Conservation (phyloP, 768 basidiomycete species). For the Trametes cinnabarina region DNA sequence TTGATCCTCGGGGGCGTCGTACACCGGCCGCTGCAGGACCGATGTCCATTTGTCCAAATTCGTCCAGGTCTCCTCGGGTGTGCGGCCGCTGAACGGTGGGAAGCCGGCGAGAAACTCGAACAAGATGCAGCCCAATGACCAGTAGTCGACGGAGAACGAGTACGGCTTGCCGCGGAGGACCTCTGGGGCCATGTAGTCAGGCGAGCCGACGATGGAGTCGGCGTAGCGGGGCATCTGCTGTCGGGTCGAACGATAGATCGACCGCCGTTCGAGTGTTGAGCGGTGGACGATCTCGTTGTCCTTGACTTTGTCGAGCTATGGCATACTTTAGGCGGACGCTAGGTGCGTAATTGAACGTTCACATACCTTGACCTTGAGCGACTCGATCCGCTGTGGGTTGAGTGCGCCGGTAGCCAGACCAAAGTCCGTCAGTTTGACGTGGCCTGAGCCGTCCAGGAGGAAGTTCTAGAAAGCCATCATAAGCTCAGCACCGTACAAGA, state of each 20-base stretch:
- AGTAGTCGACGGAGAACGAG: slow-evolving; percentile 94
- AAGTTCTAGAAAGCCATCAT: slow-evolving; percentile 78
- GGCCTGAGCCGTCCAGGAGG: slow-evolving; percentile 90
- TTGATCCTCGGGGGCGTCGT: slow-evolving; percentile 92
- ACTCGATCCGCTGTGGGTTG: slow-evolving; percentile 92
- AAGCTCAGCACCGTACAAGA: neutral
- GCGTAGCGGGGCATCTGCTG: slow-evolving; percentile 91
- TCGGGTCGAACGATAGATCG: slow-evolving; percentile 90
- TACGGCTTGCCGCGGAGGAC: slow-evolving; percentile 94
- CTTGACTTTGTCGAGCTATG: slow-evolving; percentile 92
- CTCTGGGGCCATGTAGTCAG: slow-evolving; percentile 98
- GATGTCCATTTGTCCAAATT: slow-evolving; percentile 98
- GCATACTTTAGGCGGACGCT: neutral
- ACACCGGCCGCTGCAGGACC: slow-evolving; percentile 88
- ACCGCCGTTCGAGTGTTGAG: slow-evolving; percentile 91
- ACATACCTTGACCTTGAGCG: slow-evolving; percentile 83
- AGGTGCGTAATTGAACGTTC: no score
- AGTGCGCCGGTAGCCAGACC: slow-evolving; percentile 95
- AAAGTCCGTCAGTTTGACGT: slow-evolving; percentile 98
- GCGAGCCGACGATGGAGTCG: slow-evolving; percentile 96
- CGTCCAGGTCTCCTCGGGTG: slow-evolving; percentile 97
- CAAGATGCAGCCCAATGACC: slow-evolving; percentile 97
- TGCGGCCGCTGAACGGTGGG: slow-evolving; percentile 95
- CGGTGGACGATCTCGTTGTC: slow-evolving; percentile 87
- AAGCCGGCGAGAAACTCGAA: slow-evolving; percentile 98